Evolutionary conservation across 345 rosid genomes (phyloP).

Genomic region (Salix suchowensis): DNA sequence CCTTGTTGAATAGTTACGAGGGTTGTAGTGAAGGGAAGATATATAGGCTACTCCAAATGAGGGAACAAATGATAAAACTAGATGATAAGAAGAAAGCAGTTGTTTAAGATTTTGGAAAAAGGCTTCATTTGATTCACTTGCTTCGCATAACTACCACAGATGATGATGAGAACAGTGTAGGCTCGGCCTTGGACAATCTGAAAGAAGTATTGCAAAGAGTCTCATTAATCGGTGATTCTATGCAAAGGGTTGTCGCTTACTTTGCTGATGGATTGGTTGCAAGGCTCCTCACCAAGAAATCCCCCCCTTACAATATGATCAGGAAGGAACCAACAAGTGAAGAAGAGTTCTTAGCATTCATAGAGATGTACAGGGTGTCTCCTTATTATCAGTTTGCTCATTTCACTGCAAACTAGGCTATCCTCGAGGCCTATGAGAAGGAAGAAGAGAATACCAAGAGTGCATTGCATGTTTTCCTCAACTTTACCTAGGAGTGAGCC

Average conservation of each 20-base stretch:
- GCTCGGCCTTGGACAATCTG: no score
- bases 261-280: slow-evolving; percentile 54
- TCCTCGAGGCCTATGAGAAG: slow-evolving; percentile 51
- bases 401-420: slow-evolving; percentile 64
- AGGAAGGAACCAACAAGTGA: slow-evolving; percentile 42
- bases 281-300: slow-evolving; percentile 38
- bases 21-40: slow-evolving; percentile 44
- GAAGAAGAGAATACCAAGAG: slow-evolving; percentile 33
- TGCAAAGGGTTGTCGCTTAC: slow-evolving; percentile 56
- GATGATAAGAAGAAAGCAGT: slow-evolving; percentile 24
- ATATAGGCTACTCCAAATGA: slow-evolving; percentile 43
- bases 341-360: slow-evolving; percentile 51
- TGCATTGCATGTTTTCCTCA: slow-evolving; percentile 36
- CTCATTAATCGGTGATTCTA: slow-evolving; percentile 51
- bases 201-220: slow-evolving; percentile 14
- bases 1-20: slow-evolving; percentile 2
- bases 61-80: slow-evolving; percentile 55
- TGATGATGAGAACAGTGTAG: not conserved
- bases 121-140: slow-evolving; percentile 56
- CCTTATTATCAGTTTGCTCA: slow-evolving; percentile 68
- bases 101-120: slow-evolving; percentile 38
- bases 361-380: slow-evolving; percentile 50
- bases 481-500: no score
- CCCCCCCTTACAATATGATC: slow-evolving; percentile 50
- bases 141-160: slow-evolving; percentile 37